Base-by-base conservation (phyloP, 2,329 filamentous ascomycete genomes). In the Exophiala bonariae region DNA sequence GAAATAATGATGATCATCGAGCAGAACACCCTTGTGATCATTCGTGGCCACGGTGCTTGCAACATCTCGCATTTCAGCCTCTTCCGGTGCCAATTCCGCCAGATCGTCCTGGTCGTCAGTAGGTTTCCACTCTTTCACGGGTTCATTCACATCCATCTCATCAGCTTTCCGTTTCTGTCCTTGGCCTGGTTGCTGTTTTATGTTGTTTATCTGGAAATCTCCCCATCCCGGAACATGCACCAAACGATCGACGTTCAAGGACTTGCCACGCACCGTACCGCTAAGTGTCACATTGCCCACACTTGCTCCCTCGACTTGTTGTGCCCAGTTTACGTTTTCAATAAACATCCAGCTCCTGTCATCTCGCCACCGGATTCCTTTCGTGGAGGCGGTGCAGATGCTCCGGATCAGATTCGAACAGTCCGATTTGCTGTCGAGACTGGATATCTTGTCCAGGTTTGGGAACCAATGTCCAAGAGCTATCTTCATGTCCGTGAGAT, bases 1-100 rank as follows among this genome's bases (percentile, higher is more conserved):
- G 64, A 97, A 99, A 68, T 99, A 99, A 65, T 97, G 92, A 66
- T 99, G 92, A 57, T 97, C 92, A 58, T 99, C 93, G 8, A 99
- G 77, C 32, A 99, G 73, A 1, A 99, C 93, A 55, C 92, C 93
- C 70, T 92, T 95, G 63, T 85, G 84, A 34, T 78, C 75, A 2
- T 74, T 72, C 17, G 76, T 71, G 3, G 75, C 76, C 60, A 79
- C 57, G 51, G 74, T 64, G 71, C 71, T 63, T 17, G 81, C 80
- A 17, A 82, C 79, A 52, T 88, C 86, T 18, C 81, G 75, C 89
- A 96, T 93, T 49, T 81, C 75, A 3, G 84, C 79, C 61, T 92
- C 89, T 64, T 97, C 92, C 0, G 91, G 92, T 0, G 93, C 92
- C 46, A 97, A 77, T 41, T 89, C 84, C 23, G 82, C 83, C 48